Conservation (phyloP, 768 basidiomycete genomes). For the Mycena rosella region DNA sequence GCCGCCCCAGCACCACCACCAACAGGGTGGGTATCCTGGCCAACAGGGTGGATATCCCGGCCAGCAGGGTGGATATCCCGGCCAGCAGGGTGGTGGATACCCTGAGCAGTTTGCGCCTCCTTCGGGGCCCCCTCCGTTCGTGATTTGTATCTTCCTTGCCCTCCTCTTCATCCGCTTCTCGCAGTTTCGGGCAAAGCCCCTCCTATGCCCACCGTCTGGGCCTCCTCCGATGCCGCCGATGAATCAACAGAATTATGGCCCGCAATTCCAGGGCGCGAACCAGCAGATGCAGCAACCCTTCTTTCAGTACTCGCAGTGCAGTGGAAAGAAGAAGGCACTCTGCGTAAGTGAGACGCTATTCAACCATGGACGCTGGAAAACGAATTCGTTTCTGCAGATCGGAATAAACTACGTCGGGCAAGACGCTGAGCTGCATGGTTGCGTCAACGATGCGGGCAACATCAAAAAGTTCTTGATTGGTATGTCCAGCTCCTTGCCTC, state of each 20-base stretch:
- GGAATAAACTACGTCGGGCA: conserved; percentile 91
- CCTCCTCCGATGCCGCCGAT: conserved; percentile 68
- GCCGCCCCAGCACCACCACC: conserved; percentile 40
- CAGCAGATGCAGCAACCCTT: conserved; percentile 66
- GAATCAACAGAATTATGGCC: conserved; percentile 72
- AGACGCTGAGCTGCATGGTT: conserved; percentile 78
- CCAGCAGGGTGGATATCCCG: too few species aligned
- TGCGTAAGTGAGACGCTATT: conserved; percentile 65
- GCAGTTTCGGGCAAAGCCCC: conserved; percentile 26
- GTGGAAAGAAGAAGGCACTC: conserved; percentile 88
- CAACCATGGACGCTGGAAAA: neutral
- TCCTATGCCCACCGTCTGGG: conserved; percentile 44
- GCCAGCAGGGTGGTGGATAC: conserved; percentile 36
- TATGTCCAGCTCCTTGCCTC: conserved; percentile 48
- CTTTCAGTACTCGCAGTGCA: conserved; percentile 94
- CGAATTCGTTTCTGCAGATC: conserved; percentile 64
- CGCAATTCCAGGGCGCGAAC: conserved; percentile 62
- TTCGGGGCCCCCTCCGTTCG: conserved; percentile 38
- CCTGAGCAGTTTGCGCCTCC: conserved; percentile 38
- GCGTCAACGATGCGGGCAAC: conserved; percentile 92
- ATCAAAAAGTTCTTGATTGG: conserved; percentile 82
- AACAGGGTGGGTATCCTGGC: conserved; percentile 37
- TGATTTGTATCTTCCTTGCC: conserved; percentile 9
- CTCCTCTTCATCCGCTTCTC: conserved; percentile 21
- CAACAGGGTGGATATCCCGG: conserved; percentile 40